Conservation (phyloP, 73 alveolate species). For the Stentor coeruleus region DNA sequence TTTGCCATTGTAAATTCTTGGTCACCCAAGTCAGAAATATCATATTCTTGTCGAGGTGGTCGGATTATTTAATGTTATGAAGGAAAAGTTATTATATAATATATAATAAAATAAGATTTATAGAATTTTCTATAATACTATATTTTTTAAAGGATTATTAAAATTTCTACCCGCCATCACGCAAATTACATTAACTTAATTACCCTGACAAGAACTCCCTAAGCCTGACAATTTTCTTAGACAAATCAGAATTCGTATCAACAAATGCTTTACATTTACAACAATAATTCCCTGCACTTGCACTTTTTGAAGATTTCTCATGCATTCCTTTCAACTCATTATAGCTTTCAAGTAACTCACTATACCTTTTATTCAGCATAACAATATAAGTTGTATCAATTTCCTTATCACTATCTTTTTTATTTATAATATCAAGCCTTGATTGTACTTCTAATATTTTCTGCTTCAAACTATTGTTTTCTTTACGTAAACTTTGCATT, state of each 20-base stretch:
- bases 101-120: no score
- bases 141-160: no score
- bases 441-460: not conserved
- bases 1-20: constrained; percentile 53
- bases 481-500: not conserved
- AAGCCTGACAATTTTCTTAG: not conserved
- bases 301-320: not conserved
- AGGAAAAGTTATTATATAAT: no score
- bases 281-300: no score
- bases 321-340: not conserved
- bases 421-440: not conserved
- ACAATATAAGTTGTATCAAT: not conserved
- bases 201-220: not conserved
- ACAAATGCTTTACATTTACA: not conserved
- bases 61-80: constrained; percentile 88
- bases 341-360: not conserved
- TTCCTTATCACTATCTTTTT: no score
- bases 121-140: no score
- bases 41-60: constrained; percentile 88
- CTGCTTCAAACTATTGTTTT: not conserved
- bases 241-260: not conserved
- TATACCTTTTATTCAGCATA: no score
- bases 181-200: no score
- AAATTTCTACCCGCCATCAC: no score
- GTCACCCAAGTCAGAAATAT: constrained; percentile 69